Conservation (phyloP, 495 filamentous ascomycete genomes). For the Penicillium waksmanii region DNA sequence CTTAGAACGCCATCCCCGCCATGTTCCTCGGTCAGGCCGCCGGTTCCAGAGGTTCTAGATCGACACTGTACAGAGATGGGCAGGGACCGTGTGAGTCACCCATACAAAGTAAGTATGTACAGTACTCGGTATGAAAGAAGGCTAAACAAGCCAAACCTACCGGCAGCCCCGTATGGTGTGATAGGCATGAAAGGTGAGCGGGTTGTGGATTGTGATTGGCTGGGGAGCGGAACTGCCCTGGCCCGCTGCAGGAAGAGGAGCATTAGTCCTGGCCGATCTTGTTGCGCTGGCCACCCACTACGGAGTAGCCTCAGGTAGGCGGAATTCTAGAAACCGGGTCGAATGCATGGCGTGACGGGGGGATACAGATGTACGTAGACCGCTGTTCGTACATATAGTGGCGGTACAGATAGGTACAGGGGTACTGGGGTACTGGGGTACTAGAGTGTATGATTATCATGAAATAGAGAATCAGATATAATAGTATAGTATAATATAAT, state of each 20-base stretch:
- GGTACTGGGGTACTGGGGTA: background rate
- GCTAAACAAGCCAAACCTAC: background rate
- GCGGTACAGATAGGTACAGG: background rate
- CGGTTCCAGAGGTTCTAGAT: background rate
- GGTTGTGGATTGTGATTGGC: conserved; percentile 17
- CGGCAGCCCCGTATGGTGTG: conserved; percentile 20
- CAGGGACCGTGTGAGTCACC: no score
- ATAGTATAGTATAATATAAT: background rate
- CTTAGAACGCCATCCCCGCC: background rate
- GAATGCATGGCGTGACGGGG: conserved; percentile 24
- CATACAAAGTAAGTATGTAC: no score
- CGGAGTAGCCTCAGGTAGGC: conserved; percentile 12
- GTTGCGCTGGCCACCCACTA: conserved; percentile 2
- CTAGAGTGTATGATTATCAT: background rate
- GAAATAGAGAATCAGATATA: background rate
- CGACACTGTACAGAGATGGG: background rate
- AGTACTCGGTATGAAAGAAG: no score
- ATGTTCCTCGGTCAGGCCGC: background rate
- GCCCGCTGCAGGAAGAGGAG: background rate
- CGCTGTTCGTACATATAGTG: background rate
- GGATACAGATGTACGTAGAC: background rate
- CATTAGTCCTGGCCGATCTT: conserved; percentile 1
- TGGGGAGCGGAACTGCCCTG: conserved; percentile 8
- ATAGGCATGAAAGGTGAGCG: conserved; percentile 17
- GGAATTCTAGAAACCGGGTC: conserved; percentile 29